A percentile compares a stretch with the other conserved stretches of the same genome.
Conservation (phyloP, 306 rosid genomes). For the Oemleria cerasiformis region DNA sequence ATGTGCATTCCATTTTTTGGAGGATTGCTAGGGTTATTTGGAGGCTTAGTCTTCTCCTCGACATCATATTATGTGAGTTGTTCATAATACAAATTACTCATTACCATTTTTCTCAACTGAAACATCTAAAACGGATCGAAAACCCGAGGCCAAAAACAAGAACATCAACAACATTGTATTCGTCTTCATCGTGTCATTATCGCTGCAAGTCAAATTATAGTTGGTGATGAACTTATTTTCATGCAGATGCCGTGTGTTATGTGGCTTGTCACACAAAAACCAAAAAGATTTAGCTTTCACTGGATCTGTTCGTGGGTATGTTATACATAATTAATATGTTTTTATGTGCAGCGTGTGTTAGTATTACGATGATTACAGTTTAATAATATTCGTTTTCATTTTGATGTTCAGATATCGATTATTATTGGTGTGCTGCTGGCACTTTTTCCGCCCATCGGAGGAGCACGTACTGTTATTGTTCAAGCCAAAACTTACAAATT, state of each 20-base stretch:
- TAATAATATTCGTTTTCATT: neutral
- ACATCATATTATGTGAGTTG: slow-evolving; percentile 62
- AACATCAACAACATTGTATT: neutral
- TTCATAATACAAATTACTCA: neutral
- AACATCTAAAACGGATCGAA: too few relatives aligned
- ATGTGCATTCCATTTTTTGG: slow-evolving; percentile 72
- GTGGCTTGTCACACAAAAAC: slow-evolving; percentile 43
- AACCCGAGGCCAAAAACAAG: neutral
- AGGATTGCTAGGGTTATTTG: slow-evolving; percentile 68
- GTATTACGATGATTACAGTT: too few relatives aligned
- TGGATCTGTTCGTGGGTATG: slow-evolving; percentile 49
- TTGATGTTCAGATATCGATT: slow-evolving; percentile 29
- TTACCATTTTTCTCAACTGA: neutral
- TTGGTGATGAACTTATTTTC: neutral
- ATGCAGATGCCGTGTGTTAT: slow-evolving; percentile 57
- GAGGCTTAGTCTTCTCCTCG: slow-evolving; percentile 68
- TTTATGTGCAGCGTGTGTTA: too few relatives aligned
- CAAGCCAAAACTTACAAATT: slow-evolving; percentile 38
- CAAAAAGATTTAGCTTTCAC: slow-evolving; percentile 41
- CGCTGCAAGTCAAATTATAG: too few relatives aligned
- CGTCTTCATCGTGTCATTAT: neutral
- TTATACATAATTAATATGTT: neutral
- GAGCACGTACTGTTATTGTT: slow-evolving; percentile 48
- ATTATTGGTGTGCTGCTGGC: slow-evolving; percentile 31
- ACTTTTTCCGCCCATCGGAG: slow-evolving; percentile 53